phyloP scores from a whole-genome alignment of 768 basidiomycete genomes.

The Neoboletus magnificus region DNA sequence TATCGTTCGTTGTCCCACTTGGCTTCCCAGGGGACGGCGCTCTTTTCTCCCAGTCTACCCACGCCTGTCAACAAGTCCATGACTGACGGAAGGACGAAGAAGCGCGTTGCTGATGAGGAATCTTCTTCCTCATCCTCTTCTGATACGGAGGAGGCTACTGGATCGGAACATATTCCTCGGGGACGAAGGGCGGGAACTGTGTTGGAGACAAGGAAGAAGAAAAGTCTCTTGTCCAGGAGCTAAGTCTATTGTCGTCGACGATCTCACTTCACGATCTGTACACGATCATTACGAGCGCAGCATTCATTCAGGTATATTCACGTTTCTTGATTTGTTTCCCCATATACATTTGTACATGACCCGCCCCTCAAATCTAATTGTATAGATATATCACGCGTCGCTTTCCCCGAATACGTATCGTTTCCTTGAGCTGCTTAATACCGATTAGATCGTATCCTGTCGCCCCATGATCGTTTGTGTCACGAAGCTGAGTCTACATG shows the following conservation, averaged over 20 bases:
- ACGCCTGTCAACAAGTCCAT: constrained; percentile 31
- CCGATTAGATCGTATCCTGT: not conserved
- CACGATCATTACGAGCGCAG: not conserved
- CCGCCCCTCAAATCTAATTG: not conserved
- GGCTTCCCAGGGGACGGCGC: constrained; percentile 28
- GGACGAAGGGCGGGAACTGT: constrained; percentile 51
- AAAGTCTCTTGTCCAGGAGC: constrained; percentile 8
- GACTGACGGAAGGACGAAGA: constrained; percentile 27
- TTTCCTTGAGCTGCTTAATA: not conserved
- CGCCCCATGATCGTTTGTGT: not conserved
- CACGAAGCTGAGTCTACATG: not conserved
- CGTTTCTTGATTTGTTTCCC: not conserved
- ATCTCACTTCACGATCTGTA: not conserved
- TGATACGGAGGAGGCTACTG: constrained; percentile 32
- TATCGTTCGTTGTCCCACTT: constrained; percentile 57
- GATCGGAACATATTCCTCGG: constrained; percentile 57
- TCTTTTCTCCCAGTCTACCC: constrained; percentile 37
- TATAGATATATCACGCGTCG: not conserved
- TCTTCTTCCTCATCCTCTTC: constrained; percentile 42
- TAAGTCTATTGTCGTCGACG: not conserved
- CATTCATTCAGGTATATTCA: not conserved
- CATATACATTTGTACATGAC: not conserved
- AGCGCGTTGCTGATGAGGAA: constrained; percentile 7
- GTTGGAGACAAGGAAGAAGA: constrained; percentile 27
- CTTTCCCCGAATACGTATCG: not conserved